phyloP scores from a whole-genome alignment of 108 stramenopile species.

The Discostella pseudostelligera region DNA sequence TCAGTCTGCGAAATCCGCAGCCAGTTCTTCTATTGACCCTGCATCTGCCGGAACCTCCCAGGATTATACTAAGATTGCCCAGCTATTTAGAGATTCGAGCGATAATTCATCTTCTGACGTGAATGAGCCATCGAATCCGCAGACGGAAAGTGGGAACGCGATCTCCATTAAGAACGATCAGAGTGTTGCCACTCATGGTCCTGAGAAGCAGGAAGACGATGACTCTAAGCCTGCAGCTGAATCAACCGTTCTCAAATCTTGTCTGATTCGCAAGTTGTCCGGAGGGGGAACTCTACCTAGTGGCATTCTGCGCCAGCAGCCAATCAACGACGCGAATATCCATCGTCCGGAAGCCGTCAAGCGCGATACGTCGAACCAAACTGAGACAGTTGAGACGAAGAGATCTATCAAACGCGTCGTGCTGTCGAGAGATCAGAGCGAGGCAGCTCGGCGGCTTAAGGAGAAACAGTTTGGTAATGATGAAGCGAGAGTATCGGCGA shows the following conservation, averaged over 20 bases:
- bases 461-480: constrained; percentile 42
- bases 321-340: constrained; percentile 47
- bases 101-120: constrained; percentile 7
- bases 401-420: constrained; percentile 68
- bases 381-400: constrained; percentile 72
- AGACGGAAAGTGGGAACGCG: constrained; percentile 7
- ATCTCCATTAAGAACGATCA: too few species aligned
- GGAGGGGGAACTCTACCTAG: constrained; percentile 24
- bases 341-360: constrained; percentile 73
- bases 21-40: background rate
- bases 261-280: constrained; percentile 38
- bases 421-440: constrained; percentile 70
- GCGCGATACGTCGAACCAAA: constrained; percentile 81
- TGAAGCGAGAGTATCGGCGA: constrained; percentile 25
- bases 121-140: constrained; percentile 35
- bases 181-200: too few species aligned
- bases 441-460: constrained; percentile 69
- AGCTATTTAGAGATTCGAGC: constrained; percentile 33
- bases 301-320: constrained; percentile 51
- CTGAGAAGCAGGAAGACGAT: constrained; percentile 8
- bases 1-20: background rate
- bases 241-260: constrained; percentile 20
- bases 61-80: constrained; percentile 46
- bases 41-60: constrained; percentile 19
- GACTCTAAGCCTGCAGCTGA: constrained; percentile 11